phyloP scores from a whole-genome alignment of 495 filamentous ascomycete genomes.

The Penicillium manginii region DNA sequence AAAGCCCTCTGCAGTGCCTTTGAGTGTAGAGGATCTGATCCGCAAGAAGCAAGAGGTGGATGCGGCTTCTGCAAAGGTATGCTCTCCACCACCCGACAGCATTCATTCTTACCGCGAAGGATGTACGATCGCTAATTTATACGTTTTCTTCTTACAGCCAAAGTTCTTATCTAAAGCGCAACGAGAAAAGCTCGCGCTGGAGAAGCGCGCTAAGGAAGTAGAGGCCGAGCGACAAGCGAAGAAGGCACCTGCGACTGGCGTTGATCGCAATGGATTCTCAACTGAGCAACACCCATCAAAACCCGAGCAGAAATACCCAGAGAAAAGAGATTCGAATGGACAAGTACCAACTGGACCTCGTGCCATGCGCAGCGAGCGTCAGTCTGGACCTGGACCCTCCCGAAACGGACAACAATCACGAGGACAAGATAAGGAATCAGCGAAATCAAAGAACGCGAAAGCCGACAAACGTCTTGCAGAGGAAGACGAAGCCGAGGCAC shows the following conservation, averaged over 20 bases:
- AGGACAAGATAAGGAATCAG: slow-evolving; percentile 58
- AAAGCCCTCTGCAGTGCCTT: slow-evolving; percentile 48
- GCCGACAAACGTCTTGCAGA: slow-evolving; percentile 60
- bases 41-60: slow-evolving; percentile 79
- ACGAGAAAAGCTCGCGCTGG: slow-evolving; percentile 81
- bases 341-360: slow-evolving; percentile 77
- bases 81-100: slow-evolving; percentile 10
- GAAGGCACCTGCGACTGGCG: slow-evolving; percentile 38
- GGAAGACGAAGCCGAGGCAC: slow-evolving; percentile 65
- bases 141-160: slow-evolving; percentile 57
- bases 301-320: slow-evolving; percentile 10
- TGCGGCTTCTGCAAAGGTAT: slow-evolving; percentile 74
- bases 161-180: slow-evolving; percentile 92
- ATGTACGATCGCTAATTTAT: slow-evolving; percentile 7
- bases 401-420: slow-evolving; percentile 43
- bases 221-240: slow-evolving; percentile 62
- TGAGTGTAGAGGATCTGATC: slow-evolving; percentile 78
- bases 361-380: slow-evolving; percentile 62
- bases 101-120: background rate
- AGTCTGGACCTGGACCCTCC: slow-evolving; percentile 11
- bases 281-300: slow-evolving; percentile 6
- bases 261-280: slow-evolving; percentile 26
- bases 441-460: slow-evolving; percentile 44
- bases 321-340: slow-evolving; percentile 9
- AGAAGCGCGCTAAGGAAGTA: slow-evolving; percentile 84